A percentile compares a stretch with the other conserved stretches of the same genome.
Evolutionary conservation across 2,329 filamentous ascomycete species (phyloP).

Genomic region (Gliomastix tumulicola): DNA sequence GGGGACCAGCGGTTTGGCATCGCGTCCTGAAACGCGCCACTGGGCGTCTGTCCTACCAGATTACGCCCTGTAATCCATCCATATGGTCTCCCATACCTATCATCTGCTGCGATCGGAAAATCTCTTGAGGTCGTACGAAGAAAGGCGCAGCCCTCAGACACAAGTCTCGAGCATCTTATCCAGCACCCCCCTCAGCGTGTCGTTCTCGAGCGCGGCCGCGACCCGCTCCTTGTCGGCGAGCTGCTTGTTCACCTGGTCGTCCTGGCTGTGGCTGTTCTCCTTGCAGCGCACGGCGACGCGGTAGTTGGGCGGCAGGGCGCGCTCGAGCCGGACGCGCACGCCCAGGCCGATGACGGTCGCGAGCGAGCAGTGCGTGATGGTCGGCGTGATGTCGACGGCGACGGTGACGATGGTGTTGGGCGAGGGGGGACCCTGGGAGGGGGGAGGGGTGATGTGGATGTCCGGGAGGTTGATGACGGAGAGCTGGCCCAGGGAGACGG

Average conservation of each 20-base stretch:
- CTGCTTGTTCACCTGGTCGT: slow-evolving; percentile 95
- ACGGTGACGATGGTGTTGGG: slow-evolving; percentile 61
- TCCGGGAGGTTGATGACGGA: slow-evolving; percentile 95
- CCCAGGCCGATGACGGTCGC: slow-evolving; percentile 95
- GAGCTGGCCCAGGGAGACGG: slow-evolving; percentile 84
- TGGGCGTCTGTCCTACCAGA: no score
- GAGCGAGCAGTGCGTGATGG: slow-evolving; percentile 92
- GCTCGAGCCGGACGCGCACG: slow-evolving; percentile 84
- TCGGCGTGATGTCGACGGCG: slow-evolving; percentile 85
- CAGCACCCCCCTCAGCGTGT: slow-evolving; percentile 78
- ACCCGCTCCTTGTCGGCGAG: slow-evolving; percentile 94
- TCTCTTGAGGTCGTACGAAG: no score
- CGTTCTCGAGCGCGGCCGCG: slow-evolving; percentile 89
- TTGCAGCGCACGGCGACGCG: slow-evolving; percentile 91
- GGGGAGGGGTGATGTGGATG: slow-evolving; percentile 62
- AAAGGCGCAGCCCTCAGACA: slow-evolving; percentile 28
- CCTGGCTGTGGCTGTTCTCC: slow-evolving; percentile 90
- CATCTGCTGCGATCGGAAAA: no score
- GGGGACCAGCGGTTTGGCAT: no score
- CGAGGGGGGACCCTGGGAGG: slow-evolving; percentile 27
- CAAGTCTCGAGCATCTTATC: slow-evolving; percentile 92
- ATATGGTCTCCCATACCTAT: no score
- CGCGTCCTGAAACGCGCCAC: no score
- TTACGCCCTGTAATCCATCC: no score
- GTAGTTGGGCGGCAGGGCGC: slow-evolving; percentile 85